A percentile compares a stretch with the other conserved stretches of the same genome.
Evolutionary conservation across 805 yeast genomes (phyloP).

Genomic region (Pichia heedii): DNA sequence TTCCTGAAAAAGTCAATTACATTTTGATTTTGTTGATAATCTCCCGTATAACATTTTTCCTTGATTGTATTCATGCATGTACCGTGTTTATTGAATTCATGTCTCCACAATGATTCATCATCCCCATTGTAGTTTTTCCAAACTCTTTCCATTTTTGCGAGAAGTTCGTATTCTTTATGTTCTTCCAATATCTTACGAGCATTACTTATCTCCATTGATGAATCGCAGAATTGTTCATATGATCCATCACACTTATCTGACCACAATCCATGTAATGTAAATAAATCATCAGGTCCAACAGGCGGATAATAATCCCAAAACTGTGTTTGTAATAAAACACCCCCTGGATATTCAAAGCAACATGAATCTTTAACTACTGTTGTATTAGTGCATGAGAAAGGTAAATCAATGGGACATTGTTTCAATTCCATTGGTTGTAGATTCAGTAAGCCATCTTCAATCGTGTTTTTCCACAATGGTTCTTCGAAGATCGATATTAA

Average conservation of each 20-base stretch:
- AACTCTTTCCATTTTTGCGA: conserved; percentile 43
- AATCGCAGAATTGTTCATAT: conserved; percentile 71
- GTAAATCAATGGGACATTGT: conserved; percentile 48
- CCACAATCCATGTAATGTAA: conserved; percentile 85
- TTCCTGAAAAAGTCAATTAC: conserved; percentile 66
- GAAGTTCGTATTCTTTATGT: conserved; percentile 42
- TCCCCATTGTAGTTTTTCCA: conserved; percentile 73
- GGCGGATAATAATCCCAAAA: conserved; percentile 87
- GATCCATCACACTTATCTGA: conserved; percentile 82
- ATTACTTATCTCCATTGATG: conserved; percentile 42
- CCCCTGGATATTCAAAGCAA: conserved; percentile 84
- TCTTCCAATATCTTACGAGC: conserved; percentile 38
- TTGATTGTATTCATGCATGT: conserved; percentile 80
- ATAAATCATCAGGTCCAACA: conserved; percentile 58
- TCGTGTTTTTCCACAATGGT: neutral
- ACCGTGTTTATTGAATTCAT: conserved; percentile 91
- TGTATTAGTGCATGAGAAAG: conserved; percentile 51
- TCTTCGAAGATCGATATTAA: neutral
- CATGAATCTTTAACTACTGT: conserved; percentile 54
- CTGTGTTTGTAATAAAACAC: conserved; percentile 75
- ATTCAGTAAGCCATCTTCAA: neutral
- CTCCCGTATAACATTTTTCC: conserved; percentile 52
- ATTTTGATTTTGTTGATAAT: conserved; percentile 27
- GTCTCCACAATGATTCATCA: conserved; percentile 72
- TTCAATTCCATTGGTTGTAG: no score